Conservation (phyloP, 768 basidiomycete species). For the Agaricus subrufescens region DNA sequence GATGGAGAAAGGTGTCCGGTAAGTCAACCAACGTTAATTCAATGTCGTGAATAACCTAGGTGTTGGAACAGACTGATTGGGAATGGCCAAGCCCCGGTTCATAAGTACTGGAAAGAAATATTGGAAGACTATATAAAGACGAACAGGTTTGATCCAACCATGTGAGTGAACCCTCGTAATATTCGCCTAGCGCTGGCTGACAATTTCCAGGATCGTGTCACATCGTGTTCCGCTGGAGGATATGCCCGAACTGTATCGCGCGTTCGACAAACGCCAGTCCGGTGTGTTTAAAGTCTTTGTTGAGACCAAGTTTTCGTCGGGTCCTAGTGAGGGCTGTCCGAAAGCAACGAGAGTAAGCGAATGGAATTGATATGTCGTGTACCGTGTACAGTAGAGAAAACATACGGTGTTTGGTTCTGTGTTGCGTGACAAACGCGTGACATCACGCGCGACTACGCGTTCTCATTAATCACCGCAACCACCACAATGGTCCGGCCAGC, state of each 20-base stretch:
- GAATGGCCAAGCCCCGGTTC: conserved; percentile 73
- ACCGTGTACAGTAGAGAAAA: background rate
- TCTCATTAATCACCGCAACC: background rate
- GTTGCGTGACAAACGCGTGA: background rate
- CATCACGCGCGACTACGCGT: conserved; percentile 4
- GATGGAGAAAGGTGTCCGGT: conserved; percentile 72
- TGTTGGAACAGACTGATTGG: conserved; percentile 44
- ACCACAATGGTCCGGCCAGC: conserved; percentile 6
- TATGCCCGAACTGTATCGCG: conserved; percentile 55
- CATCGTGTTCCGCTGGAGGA: conserved; percentile 66
- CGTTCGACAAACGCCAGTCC: conserved; percentile 50
- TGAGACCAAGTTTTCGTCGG: conserved; percentile 51
- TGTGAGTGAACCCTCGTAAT: conserved; percentile 28
- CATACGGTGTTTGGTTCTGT: background rate
- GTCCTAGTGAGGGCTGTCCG: conserved; percentile 47
- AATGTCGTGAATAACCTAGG: background rate
- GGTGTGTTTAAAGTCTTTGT: conserved; percentile 76
- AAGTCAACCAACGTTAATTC: background rate
- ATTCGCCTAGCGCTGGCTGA: background rate
- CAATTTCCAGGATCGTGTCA: conserved; percentile 36
- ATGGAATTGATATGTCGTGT: conserved; percentile 18
- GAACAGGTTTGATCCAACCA: conserved; percentile 61
- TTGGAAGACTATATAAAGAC: conserved; percentile 58
- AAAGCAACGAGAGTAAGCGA: conserved; percentile 50
- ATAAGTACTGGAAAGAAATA: conserved; percentile 70